Conservation (phyloP, 257 asterid species). For the Solanum peruvianum region DNA sequence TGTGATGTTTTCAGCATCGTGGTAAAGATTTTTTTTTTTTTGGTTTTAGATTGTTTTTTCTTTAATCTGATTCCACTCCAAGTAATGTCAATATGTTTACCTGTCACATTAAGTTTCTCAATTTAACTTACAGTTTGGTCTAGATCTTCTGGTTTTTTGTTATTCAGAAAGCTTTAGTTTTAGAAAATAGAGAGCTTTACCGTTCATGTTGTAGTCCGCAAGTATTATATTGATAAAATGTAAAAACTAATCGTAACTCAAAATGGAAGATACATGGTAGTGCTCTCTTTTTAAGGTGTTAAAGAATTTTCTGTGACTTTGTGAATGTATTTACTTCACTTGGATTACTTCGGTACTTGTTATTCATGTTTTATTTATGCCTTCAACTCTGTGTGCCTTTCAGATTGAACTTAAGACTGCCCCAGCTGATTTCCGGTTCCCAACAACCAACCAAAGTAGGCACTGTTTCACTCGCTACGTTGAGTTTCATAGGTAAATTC, state of each 20-base stretch:
- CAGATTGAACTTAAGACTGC: constrained; percentile 89
- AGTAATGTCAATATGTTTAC: background rate
- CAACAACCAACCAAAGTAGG: constrained; percentile 92
- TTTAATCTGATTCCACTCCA: background rate
- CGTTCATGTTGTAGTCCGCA: background rate
- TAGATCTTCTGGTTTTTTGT: background rate
- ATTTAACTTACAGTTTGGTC: background rate
- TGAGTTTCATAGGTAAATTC: constrained; percentile 70
- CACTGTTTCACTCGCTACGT: constrained; percentile 93
- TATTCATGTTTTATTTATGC: background rate
- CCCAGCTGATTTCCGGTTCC: constrained; percentile 93
- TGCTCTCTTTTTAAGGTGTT: background rate
- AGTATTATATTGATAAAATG: background rate
- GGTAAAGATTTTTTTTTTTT: background rate
- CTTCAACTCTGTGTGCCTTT: background rate
- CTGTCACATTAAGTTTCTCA: background rate
- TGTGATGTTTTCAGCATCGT: background rate
- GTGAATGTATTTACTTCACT: background rate
- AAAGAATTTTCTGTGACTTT: background rate
- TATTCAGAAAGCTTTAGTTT: background rate
- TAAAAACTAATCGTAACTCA: background rate
- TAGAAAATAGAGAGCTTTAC: background rate
- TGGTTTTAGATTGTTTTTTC: background rate
- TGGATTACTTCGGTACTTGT: background rate
- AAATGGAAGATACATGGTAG: background rate